These are phyloP conservation scores for Albizia julibrissin DNA, from an alignment of 306 rosid genomes.

Conservation along the genomic window DNA sequence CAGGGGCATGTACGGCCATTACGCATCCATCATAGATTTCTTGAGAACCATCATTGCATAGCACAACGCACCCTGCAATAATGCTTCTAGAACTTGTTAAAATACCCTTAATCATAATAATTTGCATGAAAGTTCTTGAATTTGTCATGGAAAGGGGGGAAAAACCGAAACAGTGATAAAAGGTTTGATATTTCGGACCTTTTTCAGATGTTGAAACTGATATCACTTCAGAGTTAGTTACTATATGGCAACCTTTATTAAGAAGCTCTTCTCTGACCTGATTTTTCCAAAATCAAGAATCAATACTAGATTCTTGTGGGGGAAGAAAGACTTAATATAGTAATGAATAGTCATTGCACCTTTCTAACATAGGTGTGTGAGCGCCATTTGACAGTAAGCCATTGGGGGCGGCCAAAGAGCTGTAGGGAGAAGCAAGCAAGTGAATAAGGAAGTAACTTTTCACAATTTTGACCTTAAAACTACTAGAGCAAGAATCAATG, in stretches of 20 bases:
- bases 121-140: background rate
- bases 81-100: slow-evolving; percentile 18
- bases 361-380: slow-evolving; percentile 71
- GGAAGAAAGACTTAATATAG: background rate
- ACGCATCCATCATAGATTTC: slow-evolving; percentile 67
- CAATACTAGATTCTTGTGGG: background rate
- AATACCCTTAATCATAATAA: background rate
- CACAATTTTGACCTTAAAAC: slow-evolving; percentile 5
- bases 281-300: slow-evolving; percentile 18
- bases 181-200: slow-evolving; percentile 44
- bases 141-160: background rate
- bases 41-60: slow-evolving; percentile 57
- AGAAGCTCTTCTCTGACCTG: slow-evolving; percentile 76
- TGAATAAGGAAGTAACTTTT: slow-evolving; percentile 13
- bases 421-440: slow-evolving; percentile 37
- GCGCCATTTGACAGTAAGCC: slow-evolving; percentile 82
- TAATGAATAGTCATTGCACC: slow-evolving; percentile 37
- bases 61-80: slow-evolving; percentile 62
- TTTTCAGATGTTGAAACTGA: slow-evolving; percentile 56
- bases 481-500: background rate
- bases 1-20: slow-evolving; percentile 86
- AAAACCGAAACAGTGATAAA: background rate
- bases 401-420: slow-evolving; percentile 91
- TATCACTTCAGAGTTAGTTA: slow-evolving; percentile 53
- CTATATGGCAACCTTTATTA: slow-evolving; percentile 62